phyloP scores from a whole-genome alignment of 2,329 filamentous ascomycete genomes.

The Beauveria bassiana region DNA sequence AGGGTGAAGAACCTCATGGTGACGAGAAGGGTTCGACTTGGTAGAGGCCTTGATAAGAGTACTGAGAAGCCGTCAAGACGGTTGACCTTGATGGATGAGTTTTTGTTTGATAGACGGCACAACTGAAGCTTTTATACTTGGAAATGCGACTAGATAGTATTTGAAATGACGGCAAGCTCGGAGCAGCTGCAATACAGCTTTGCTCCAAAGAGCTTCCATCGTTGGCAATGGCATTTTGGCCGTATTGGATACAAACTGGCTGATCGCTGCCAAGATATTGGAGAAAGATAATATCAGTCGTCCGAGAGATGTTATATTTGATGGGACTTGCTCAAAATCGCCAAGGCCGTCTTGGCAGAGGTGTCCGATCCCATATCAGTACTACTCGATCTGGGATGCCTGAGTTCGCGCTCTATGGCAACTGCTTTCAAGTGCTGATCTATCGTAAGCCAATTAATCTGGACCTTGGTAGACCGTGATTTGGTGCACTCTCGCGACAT shows the following conservation, averaged over 20 bases:
- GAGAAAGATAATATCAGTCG: neutral
- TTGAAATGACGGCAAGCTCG: neutral
- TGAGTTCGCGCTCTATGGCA: neutral
- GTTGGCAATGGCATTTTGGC: neutral
- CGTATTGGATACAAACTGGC: neutral
- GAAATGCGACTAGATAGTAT: neutral
- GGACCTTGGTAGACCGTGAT: neutral
- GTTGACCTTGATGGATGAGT: neutral
- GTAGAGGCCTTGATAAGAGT: neutral
- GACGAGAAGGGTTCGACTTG: neutral
- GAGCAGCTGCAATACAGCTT: no score
- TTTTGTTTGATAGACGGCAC: neutral
- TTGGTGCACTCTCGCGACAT: no score
- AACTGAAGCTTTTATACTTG: neutral
- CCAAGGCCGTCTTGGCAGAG: neutral
- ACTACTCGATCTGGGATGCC: neutral
- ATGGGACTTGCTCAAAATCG: slow-evolving; percentile 9
- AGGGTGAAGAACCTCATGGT: slow-evolving; percentile 32
- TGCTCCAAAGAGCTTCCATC: neutral
- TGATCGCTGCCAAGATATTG: neutral
- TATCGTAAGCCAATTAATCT: neutral
- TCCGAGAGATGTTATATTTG: neutral
- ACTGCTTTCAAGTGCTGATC: neutral
- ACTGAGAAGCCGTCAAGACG: neutral
- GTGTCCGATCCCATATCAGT: neutral